A percentile compares a stretch with the other conserved stretches of the same genome.
Conservation (phyloP, 2,329 filamentous ascomycete species). For the Fusarium transvaalense region DNA sequence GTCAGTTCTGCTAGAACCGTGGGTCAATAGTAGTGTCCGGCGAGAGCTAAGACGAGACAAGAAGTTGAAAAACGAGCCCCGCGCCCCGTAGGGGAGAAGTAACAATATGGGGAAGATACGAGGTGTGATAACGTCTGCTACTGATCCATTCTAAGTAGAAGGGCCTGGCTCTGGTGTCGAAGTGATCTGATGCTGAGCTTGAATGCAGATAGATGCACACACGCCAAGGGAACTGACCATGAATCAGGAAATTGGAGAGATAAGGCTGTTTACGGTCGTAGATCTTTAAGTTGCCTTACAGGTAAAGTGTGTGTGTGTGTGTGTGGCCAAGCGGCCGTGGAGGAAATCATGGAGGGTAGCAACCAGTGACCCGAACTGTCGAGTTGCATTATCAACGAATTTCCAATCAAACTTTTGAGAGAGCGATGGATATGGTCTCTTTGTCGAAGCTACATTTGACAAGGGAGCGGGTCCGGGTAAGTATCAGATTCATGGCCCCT, state of each 20-base stretch:
- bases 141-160: background rate
- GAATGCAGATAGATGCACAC: background rate
- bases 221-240: background rate
- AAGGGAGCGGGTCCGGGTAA: slow-evolving; percentile 6
- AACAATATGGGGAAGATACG: slow-evolving; percentile 13
- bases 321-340: slow-evolving; percentile 30
- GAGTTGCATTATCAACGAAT: slow-evolving; percentile 39
- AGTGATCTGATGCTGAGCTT: slow-evolving; percentile 6
- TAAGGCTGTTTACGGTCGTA: slow-evolving; percentile 33
- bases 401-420: slow-evolving; percentile 10
- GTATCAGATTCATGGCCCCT: slow-evolving; percentile 1
- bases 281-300: slow-evolving; percentile 17
- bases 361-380: slow-evolving; percentile 7
- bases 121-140: background rate
- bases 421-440: background rate
- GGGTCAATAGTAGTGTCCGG: slow-evolving; percentile 8
- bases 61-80: slow-evolving; percentile 7
- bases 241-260: slow-evolving; percentile 15
- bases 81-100: background rate
- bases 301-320: slow-evolving; percentile 2
- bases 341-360: slow-evolving; percentile 41
- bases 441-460: background rate
- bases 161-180: background rate
- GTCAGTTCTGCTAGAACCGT: slow-evolving; percentile 11
- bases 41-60: slow-evolving; percentile 11